Base-by-base conservation (phyloP, 345 rosid species). In the Raphanus raphanistrum region DNA sequence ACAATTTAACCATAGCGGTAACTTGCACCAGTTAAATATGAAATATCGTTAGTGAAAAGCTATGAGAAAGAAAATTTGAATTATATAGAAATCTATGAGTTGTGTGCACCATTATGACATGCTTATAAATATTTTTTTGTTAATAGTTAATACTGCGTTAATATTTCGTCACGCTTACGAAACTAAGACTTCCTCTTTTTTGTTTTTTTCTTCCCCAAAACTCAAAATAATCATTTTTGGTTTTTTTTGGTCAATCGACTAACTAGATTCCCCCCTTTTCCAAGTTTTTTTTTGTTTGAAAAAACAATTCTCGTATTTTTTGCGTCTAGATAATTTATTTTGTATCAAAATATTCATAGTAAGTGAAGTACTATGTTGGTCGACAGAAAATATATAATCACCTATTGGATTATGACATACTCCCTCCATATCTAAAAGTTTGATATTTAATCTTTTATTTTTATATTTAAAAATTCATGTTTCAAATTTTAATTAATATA, bases 131-230 rank as follows among this genome's bases (percentile, higher is more conserved):
- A 43, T 43, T 2, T 11, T 28, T 43, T 43, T 11, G 13, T 43
- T 43, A 36, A 43, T 11, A 43, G 1, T 43, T 43, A 43, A 43
- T 43, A 83, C 69, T 85, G 85, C 93, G 95, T 77, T 58, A 27
- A 41, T 80, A 64, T 71, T 82, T 69, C 86, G 90, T 90, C 98
- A 86, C 58, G 87, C 90, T 88, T 79, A 92, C 97, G 93, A 35
- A 13, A 13, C 27, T 32, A 62, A 31, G 26, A 59, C 28, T 67
- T 11, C 8, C 8, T 15, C 27, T 4, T 65, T 16, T 1, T 55
- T 43, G 1, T 36, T 3, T 7, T 33, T 15, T 2, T n/a, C 25
- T 3, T 10, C 12, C 8, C 21, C 16, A 4, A 16, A 58, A 27
- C 41, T 72, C 38, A 6, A 48, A 58, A 72, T 27, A 35, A 68